Evolutionary conservation across 768 basidiomycete genomes (phyloP), one percentile per base, ranked within the genome.

Genomic region (Agaricus blazei): DNA sequence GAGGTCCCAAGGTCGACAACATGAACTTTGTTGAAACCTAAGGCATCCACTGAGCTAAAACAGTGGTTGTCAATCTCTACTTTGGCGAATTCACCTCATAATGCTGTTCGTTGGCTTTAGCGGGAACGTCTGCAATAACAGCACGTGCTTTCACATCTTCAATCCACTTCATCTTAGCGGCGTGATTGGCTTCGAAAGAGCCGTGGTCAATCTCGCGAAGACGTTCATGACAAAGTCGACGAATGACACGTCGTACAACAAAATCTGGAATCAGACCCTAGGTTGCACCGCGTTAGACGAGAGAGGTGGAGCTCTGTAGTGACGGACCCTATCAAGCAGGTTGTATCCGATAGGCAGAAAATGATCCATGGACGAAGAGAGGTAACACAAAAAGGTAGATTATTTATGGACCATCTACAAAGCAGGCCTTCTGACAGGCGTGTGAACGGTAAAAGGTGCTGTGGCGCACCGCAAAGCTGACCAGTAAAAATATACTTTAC

Each of bases 21-120:
- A 87, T 86, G 66, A 88, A 88, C 29, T 74, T 67, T 0, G 80
- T 84, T 0, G 81, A 70, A 7, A 85, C 79, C 83, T 83, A 34
- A 11, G 19, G 19, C 19, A 34, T 34, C 11, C 3, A 11, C 11
- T 34, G 7, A 34, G 11, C 34, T 11, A 34, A 1, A 34, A 7
- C 8, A 34, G 11, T 8, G 34, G 34, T 34, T 34, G 34, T 34
- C 7, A 34, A 8, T 11, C 0, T 34, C 11, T 7, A 34, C 34
- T 11, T 31, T 9, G 9, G 31, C 37, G 28, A 11, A 65, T 66
- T 60, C 54, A 84, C 85, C 72, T 88, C 85, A 65, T 88, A 88
- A 62, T 88, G 85, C 65, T 88, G 87, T 63, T 88, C 82, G 59
- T 89, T 88, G 19, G 85, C 87, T 63, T 84, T 84, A 38, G 81